Evolutionary conservation across 441 rosid genomes (phyloP), one percentile per base, ranked within the genome.

Genomic region (Eruca vesicaria): DNA sequence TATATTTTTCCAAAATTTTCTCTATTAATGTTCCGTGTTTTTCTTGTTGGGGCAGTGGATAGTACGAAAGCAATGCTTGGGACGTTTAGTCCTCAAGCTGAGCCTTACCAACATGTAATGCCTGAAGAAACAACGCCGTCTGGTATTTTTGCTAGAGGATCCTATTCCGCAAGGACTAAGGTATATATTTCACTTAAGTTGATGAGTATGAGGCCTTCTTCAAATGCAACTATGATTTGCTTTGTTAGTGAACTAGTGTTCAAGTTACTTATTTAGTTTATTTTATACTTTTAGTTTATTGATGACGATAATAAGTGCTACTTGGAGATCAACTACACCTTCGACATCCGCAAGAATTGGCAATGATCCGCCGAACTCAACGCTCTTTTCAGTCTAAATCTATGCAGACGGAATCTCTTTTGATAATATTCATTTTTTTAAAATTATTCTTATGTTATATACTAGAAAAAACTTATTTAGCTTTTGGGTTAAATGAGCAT

Each of bases 301-400:
- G 98, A 93, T 68, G 98, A 93, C 67, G 98, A 93, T 82, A 87
- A 89, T 76, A 93, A 82, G 79, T 87, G 88, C 86, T 85, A 91
- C 85, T 77, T 93, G 85, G 98, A 91, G 89, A 88, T 93, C 84
- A 93, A 86, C 82, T 91, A 89, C 77, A 88, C 88, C 35, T 91
- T 93, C 1, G 96, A 88, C 79, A 93, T 93, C 86, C 86, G 90
- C 66, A 91, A 86, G 86, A 89, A 85, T 2, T 91, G 97, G 96
- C 76, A 69, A 50, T 79, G 76, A 79, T 69, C 70, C 32, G 72
- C 19, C 18, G n/a, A 11, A 9, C 5, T 60, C 57, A 53, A 50
- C 60, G 89, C 28, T 69, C 21, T 63, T 28, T 56, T 6, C 10
- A 56, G 43, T 23, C 56, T 18, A 43, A 41, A 76, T 11, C 36